phyloP scores from a whole-genome alignment of 164 flowering plant species.

The Paratinospora sagittata region DNA sequence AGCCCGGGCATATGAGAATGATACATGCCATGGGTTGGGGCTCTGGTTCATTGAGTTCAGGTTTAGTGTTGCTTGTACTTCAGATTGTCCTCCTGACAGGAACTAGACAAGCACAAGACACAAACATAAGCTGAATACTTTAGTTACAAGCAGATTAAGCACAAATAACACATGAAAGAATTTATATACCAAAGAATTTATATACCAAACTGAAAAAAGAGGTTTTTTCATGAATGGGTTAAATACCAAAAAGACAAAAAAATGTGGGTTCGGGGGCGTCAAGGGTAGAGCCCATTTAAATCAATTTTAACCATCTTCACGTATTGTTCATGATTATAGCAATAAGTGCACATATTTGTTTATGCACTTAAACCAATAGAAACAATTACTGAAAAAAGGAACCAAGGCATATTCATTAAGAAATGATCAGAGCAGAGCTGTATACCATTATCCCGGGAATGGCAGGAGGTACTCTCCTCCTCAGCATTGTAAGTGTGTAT shows the following conservation, averaged over 20 bases:
- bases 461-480: slow-evolving; percentile 73
- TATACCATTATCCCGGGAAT: slow-evolving; percentile 85
- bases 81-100: slow-evolving; percentile 84
- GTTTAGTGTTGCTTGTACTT: slow-evolving; percentile 72
- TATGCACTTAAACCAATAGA: not conserved
- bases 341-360: not conserved
- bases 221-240: not conserved
- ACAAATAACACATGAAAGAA: not conserved
- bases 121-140: not conserved
- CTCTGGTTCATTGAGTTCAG: slow-evolving; percentile 83
- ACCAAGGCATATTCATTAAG: not conserved
- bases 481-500: slow-evolving; percentile 63
- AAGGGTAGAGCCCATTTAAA: too few species aligned
- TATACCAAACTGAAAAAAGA: not conserved
- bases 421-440: not conserved
- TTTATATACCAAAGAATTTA: too few species aligned
- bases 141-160: not conserved
- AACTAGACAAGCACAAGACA: slow-evolving; percentile 34
- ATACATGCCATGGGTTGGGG: slow-evolving; percentile 87
- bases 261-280: too few species aligned
- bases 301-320: too few species aligned
- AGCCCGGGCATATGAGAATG: slow-evolving; percentile 84
- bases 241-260: not conserved
- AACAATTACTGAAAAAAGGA: too few species aligned
- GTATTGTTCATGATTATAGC: not conserved